A percentile compares a stretch with the other conserved stretches of the same genome.
Conservation (phyloP, 2,329 filamentous ascomycete species). For the Aspergillus proliferans region DNA sequence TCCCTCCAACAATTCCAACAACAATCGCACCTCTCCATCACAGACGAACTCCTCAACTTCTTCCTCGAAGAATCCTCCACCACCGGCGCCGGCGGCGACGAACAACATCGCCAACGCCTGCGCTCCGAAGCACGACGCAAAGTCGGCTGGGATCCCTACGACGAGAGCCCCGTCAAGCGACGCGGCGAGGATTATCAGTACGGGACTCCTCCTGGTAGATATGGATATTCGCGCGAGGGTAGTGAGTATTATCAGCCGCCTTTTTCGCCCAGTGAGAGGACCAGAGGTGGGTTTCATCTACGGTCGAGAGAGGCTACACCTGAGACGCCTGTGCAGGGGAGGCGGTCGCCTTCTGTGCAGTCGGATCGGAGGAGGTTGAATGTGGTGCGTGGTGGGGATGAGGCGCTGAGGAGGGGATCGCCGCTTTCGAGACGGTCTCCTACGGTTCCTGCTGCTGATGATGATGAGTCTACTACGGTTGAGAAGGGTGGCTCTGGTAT, state of each 20-base stretch:
- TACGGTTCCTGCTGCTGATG: conserved; percentile 18
- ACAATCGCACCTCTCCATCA: conserved; percentile 78
- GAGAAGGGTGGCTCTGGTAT: conserved; percentile 3
- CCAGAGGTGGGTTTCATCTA: conserved; percentile 21
- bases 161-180: conserved; percentile 62
- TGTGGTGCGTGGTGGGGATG: conserved; percentile 16
- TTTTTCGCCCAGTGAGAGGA: conserved; percentile 21
- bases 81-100: conserved; percentile 59
- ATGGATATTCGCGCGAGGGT: conserved; percentile 15
- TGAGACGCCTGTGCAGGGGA: conserved; percentile 17
- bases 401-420: conserved; percentile 19
- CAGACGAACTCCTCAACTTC: conserved; percentile 81
- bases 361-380: conserved; percentile 14
- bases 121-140: conserved; percentile 55
- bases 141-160: conserved; percentile 66
- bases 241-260: conserved; percentile 22
- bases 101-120: conserved; percentile 54
- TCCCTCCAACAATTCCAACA: conserved; percentile 91
- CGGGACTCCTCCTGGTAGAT: conserved; percentile 15
- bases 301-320: conserved; percentile 29
- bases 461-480: conserved; percentile 7
- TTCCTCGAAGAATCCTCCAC: conserved; percentile 68
- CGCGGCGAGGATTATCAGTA: conserved; percentile 62
- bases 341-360: conserved; percentile 18
- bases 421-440: conserved; percentile 29